Base-by-base conservation (phyloP, 1,284 basidiomycete species). In the Schizophyllum amplum region DNA sequence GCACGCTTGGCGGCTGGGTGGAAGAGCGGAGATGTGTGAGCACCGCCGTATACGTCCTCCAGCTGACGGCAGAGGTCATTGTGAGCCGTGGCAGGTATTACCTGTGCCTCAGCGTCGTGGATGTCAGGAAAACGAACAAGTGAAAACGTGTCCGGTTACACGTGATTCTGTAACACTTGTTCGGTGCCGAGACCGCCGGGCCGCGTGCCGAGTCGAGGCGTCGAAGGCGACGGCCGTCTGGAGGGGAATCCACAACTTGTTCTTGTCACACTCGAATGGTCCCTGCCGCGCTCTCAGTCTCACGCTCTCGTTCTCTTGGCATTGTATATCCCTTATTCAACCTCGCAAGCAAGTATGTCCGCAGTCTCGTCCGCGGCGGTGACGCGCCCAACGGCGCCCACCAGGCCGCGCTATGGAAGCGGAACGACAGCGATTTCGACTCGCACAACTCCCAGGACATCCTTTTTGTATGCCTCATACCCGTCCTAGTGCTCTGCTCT, bases 401-500 rank as follows among this genome's bases (percentile, higher is more conserved):
- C 60, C 51, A 59, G 27, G 33, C 13, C 33, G 33, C 33, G 33
- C 58, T 71, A 59, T 66, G 61, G 57, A 73, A 66, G 60, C 68
- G 74, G 55, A 66, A 67, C 11, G 11, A 9, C 13, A 63, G 58
- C 13, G 56, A 67, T 22, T 65, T 70, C 52, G 61, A 72, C 57
- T 65, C 68, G 5, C 66, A 72, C 59, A 61, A 66, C 24, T 57
- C 69, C n/a, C 64, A 69, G 56, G 70, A 70, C 64, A 75, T 81
- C 66, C 70, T 72, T 48, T 81, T 79, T 60, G 76, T 72, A 24
- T 66, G 74, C 57, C 80, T 86, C 67, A 83, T 84, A 56, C 83
- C 83, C 57, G 61, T 83, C 47, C 79, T 84, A 63, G 83, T 84
- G 65, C 66, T 83, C 66, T 63, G 82, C 59, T 84, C 82, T 63